These are phyloP conservation scores for Emmonsia crescens DNA, from an alignment of 2,329 filamentous ascomycete genomes.

Conservation along the genomic window DNA sequence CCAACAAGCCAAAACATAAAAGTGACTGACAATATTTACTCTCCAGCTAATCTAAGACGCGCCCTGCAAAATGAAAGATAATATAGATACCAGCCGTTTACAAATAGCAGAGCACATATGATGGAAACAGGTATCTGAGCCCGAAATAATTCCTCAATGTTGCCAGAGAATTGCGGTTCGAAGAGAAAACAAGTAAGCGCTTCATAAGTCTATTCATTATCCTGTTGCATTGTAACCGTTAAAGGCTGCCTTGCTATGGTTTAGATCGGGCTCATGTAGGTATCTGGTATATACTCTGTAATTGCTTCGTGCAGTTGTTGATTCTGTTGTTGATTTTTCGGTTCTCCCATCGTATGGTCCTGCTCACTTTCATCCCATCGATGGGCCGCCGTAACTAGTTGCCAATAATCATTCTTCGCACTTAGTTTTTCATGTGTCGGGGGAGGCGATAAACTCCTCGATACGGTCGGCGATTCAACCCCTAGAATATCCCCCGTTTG, in stretches of 20 bases:
- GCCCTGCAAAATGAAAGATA: not conserved
- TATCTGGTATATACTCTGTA: not conserved
- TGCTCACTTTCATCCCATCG: not conserved
- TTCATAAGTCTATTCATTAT: not conserved
- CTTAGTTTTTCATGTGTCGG: not conserved
- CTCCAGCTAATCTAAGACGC: not conserved
- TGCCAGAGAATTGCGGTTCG: not conserved
- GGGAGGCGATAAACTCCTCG: not conserved
- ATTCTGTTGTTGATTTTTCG: not conserved
- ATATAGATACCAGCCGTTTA: not conserved
- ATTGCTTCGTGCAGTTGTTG: not conserved
- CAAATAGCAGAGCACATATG: not conserved
- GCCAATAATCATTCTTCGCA: constrained; percentile 2
- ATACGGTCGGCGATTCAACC: not conserved
- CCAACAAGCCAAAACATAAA: no score
- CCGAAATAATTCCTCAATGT: not conserved
- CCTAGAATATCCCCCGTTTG: not conserved
- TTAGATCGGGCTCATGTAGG: not conserved
- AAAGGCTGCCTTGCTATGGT: not conserved
- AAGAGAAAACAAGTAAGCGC: not conserved
- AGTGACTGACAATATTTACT: not conserved
- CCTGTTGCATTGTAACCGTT: not conserved
- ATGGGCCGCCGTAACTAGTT: not conserved
- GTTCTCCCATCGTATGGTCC: not conserved
- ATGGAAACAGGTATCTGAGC: not conserved